Percentiles rank a stretch among this genome's conserved stretches.
phyloP scores from a whole-genome alignment of 1,139 yeast genomes.

The Candida freyschussii region DNA sequence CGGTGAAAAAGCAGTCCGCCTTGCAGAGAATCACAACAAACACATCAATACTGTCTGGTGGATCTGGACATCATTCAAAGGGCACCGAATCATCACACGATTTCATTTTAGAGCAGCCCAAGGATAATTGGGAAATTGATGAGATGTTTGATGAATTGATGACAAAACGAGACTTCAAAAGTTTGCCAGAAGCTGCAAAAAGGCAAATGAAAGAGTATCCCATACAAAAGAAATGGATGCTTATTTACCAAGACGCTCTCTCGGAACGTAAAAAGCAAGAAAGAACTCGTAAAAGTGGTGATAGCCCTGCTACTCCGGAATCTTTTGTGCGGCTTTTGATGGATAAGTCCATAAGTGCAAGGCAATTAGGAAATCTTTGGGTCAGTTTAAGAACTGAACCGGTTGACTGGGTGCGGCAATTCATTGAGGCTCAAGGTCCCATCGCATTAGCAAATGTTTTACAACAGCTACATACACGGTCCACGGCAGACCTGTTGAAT shows the following conservation, averaged over 20 bases:
- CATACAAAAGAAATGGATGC: constrained; percentile 67
- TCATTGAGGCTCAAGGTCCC: constrained; percentile 84
- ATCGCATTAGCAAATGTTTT: constrained; percentile 67
- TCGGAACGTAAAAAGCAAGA: constrained; percentile 65
- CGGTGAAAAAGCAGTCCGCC: constrained; percentile 17
- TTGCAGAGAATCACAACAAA: constrained; percentile 22
- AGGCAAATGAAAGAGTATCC: constrained; percentile 74
- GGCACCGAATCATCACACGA: constrained; percentile 19
- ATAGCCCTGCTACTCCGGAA: constrained; percentile 47
- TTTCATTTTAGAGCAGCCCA: constrained; percentile 50
- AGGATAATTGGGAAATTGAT: constrained; percentile 56
- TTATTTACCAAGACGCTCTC: constrained; percentile 81
- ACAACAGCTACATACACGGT: constrained; percentile 34
- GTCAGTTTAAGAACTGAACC: constrained; percentile 92
- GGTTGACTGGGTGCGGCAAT: constrained; percentile 80
- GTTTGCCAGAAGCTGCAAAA: constrained; percentile 73
- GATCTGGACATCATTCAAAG: constrained; percentile 4
- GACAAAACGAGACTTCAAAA: constrained; percentile 79
- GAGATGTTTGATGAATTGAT: constrained; percentile 62
- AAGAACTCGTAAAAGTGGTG: constrained; percentile 31
- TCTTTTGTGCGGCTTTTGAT: constrained; percentile 73
- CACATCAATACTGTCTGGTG: constrained; percentile 9
- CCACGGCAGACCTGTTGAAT: constrained; percentile 27
- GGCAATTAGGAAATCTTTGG: constrained; percentile 79
- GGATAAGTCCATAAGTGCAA: constrained; percentile 61